Evolutionary conservation across 2,329 filamentous ascomycete genomes (phyloP).

Genomic region (Calonectria henricotiae): DNA sequence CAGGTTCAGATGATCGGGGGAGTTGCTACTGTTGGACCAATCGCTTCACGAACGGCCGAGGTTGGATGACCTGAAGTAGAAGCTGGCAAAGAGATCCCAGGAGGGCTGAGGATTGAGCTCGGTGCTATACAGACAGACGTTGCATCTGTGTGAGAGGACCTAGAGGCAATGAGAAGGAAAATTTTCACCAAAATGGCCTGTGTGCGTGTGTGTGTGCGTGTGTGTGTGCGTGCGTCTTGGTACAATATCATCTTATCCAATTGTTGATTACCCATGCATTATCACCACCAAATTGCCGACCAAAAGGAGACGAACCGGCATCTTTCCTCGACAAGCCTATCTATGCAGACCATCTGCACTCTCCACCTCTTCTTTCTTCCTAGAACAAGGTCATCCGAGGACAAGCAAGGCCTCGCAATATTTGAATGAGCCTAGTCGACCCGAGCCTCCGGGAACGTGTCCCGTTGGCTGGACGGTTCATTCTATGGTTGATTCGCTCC

Average conservation of each 20-base stretch:
- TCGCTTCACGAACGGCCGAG: constrained; percentile 20
- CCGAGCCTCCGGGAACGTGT: constrained; percentile 46
- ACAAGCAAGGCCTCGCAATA: constrained; percentile 22
- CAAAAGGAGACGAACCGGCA: constrained; percentile 24
- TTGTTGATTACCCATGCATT: constrained; percentile 21
- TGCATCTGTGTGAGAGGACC: constrained; percentile 9
- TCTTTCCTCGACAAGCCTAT: not conserved
- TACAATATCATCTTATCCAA: constrained; percentile 12
- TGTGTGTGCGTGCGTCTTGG: not conserved
- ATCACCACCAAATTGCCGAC: constrained; percentile 20
- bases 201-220: constrained; percentile 4
- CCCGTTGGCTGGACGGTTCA: constrained; percentile 34
- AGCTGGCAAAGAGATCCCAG: constrained; percentile 33
- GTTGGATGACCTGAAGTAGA: constrained; percentile 38
- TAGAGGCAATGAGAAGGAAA: constrained; percentile 15
- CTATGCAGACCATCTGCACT: constrained; percentile 18
- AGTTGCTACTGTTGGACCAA: constrained; percentile 27
- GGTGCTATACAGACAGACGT: constrained; percentile 24
- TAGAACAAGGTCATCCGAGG: not conserved
- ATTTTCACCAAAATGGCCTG: constrained; percentile 17
- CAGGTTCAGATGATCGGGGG: constrained; percentile 30
- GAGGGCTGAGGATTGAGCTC: constrained; percentile 43
- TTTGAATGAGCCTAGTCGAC: constrained; percentile 41
- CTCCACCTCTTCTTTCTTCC: constrained; percentile 21
- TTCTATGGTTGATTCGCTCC: constrained; percentile 10